Percentiles rank a stretch among this genome's conserved stretches.
Conservation (phyloP, 768 basidiomycete species). For the Boletus tomentosulus region DNA sequence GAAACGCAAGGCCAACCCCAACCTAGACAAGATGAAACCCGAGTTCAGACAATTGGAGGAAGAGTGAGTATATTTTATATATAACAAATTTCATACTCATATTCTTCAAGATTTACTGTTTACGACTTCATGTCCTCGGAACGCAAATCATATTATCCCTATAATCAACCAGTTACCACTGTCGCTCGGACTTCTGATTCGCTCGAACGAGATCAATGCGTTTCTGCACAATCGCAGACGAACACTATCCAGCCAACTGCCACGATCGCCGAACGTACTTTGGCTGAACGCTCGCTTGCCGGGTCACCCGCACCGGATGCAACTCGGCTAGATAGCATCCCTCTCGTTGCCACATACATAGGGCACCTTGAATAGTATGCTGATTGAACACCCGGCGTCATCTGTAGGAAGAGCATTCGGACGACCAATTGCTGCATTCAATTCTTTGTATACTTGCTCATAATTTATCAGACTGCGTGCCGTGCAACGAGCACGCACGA, state of each 20-base stretch:
- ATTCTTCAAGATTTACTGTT: slow-evolving; percentile 67
- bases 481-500: background rate
- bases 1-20: slow-evolving; percentile 84
- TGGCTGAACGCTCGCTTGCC: slow-evolving; percentile 39
- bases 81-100: slow-evolving; percentile 5
- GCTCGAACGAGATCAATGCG: slow-evolving; percentile 24
- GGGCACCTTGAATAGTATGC: slow-evolving; percentile 8
- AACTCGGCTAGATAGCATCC: slow-evolving; percentile 42
- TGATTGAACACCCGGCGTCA: background rate
- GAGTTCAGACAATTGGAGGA: slow-evolving; percentile 93
- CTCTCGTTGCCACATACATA: slow-evolving; percentile 24
- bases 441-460: slow-evolving; percentile 8
- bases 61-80: slow-evolving; percentile 50
- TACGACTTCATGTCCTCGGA: slow-evolving; percentile 78
- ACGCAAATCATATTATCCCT: slow-evolving; percentile 84
- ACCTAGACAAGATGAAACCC: slow-evolving; percentile 84
- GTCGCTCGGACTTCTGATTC: slow-evolving; percentile 29
- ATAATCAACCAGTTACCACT: slow-evolving; percentile 58
- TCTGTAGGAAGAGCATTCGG: background rate
- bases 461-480: background rate
- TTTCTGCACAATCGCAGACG: slow-evolving; percentile 33
- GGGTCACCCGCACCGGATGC: slow-evolving; percentile 36
- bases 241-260: slow-evolving; percentile 41
- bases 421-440: slow-evolving; percentile 1
- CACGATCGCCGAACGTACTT: slow-evolving; percentile 39